phyloP scores from a whole-genome alignment of 345 rosid genomes.

The Eucalyptus curtisii region DNA sequence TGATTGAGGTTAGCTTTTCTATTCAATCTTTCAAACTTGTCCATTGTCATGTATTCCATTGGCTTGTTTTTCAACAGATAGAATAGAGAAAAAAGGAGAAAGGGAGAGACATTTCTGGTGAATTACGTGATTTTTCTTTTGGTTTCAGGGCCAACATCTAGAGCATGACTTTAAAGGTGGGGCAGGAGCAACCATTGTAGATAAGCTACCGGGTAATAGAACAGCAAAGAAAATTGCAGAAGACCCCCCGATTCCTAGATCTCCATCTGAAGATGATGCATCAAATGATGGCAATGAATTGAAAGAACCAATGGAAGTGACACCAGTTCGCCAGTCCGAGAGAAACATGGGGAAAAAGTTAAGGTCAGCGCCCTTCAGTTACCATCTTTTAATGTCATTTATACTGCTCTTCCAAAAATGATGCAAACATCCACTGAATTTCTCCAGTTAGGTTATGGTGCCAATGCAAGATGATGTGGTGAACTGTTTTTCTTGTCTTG shows the following conservation, averaged over 20 bases:
- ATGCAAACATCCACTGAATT: not conserved
- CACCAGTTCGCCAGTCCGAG: constrained; percentile 55
- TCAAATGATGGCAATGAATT: constrained; percentile 25
- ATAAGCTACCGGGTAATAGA: constrained; percentile 12
- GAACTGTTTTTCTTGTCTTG: not conserved
- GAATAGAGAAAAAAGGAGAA: not conserved
- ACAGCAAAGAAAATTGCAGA: constrained; percentile 22
- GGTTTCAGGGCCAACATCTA: constrained; percentile 34
- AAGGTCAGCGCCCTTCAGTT: constrained; percentile 22
- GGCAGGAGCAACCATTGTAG: constrained; percentile 35
- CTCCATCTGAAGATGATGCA: constrained; percentile 27
- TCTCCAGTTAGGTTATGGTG: not conserved
- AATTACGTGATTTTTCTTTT: not conserved
- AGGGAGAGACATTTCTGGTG: not conserved
- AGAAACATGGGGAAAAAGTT: constrained; percentile 65
- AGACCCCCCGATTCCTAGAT: constrained; percentile 21
- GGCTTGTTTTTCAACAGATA: not conserved
- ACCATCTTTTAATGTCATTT: not conserved
- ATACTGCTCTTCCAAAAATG: not conserved
- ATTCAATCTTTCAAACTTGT: not conserved
- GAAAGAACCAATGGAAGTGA: constrained; percentile 33
- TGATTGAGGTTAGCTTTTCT: constrained; percentile 43
- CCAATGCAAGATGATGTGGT: not conserved
- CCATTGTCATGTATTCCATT: not conserved
- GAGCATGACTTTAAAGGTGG: constrained; percentile 73